Conservation (phyloP, 495 filamentous ascomycete genomes). For the Daldinia concentrica region DNA sequence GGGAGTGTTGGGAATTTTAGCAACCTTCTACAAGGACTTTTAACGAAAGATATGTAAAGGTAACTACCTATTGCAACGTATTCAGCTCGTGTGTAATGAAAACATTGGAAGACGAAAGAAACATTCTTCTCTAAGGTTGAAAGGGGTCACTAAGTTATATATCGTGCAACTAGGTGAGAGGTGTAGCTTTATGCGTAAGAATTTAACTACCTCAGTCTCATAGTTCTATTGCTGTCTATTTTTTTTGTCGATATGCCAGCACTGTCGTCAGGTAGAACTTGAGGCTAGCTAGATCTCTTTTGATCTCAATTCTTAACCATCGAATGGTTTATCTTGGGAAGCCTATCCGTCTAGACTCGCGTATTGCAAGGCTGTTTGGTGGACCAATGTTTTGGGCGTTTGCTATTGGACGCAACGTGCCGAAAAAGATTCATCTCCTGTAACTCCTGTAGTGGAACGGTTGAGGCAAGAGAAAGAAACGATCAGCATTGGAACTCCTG, state of each 20-base stretch:
- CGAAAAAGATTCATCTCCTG: constrained; percentile 35
- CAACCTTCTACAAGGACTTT: constrained; percentile 27
- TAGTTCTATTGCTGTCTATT: neutral
- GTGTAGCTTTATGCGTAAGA: constrained; percentile 9
- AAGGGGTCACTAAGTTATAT: constrained; percentile 35
- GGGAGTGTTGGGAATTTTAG: constrained; percentile 38
- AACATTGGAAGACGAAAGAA: constrained; percentile 24
- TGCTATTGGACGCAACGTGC: constrained; percentile 34
- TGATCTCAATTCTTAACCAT: constrained; percentile 22
- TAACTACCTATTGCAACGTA: constrained; percentile 28
- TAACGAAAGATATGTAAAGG: neutral
- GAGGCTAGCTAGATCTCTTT: constrained; percentile 16
- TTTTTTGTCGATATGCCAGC: constrained; percentile 17
- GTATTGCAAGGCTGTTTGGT: constrained; percentile 38
- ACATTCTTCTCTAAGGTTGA: constrained; percentile 7
- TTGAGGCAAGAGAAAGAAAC: constrained; percentile 18
- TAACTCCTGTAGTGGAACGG: constrained; percentile 29
- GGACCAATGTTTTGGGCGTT: constrained; percentile 30
- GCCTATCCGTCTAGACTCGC: constrained; percentile 22
- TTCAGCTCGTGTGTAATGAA: constrained; percentile 32
- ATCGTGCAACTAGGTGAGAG: constrained; percentile 23
- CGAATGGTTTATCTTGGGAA: constrained; percentile 14
- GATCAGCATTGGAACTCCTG: constrained; percentile 26
- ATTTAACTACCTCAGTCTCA: constrained; percentile 20
- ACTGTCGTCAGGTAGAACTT: constrained; percentile 4